Percentiles rank a stretch among this genome's conserved stretches.
These are phyloP conservation scores for Lactarius tabidus DNA, from an alignment of 768 basidiomycete genomes.

Conservation along the genomic window DNA sequence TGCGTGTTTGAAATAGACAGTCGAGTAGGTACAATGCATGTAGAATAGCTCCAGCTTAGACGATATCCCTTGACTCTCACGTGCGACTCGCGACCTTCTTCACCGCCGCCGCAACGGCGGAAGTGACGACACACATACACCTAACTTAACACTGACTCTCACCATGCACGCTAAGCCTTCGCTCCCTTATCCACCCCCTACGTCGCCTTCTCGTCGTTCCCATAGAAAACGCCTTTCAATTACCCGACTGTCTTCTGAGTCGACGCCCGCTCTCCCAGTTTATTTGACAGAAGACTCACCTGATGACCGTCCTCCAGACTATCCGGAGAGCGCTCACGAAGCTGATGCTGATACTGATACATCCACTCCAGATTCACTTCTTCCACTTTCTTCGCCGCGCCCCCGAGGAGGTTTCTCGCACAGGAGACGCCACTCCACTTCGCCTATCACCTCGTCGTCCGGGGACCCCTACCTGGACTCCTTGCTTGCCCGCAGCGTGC, in stretches of 20 bases:
- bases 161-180: constrained; percentile 12
- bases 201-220: constrained; percentile 29
- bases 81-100: neutral
- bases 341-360: constrained; percentile 71
- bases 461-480: constrained; percentile 64
- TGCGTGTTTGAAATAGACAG: constrained; percentile 7
- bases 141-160: neutral
- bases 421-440: constrained; percentile 27
- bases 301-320: constrained; percentile 68
- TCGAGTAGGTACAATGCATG: too few species aligned
- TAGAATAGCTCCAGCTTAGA: too few species aligned
- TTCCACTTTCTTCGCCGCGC: constrained; percentile 33
- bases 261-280: constrained; percentile 59
- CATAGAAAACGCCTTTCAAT: constrained; percentile 58
- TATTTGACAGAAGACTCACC: constrained; percentile 43
- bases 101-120: neutral
- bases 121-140: neutral
- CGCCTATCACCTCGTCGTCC: constrained; percentile 28
- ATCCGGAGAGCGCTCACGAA: constrained; percentile 73
- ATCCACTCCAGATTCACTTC: constrained; percentile 31
- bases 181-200: neutral
- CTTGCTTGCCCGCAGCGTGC: constrained; percentile 76
- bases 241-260: constrained; percentile 61
- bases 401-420: constrained; percentile 39
- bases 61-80: neutral